A percentile compares a stretch with the other conserved stretches of the same genome.
Conservation (phyloP, 1,284 basidiomycete genomes). For the Malassezia sp. region DNA sequence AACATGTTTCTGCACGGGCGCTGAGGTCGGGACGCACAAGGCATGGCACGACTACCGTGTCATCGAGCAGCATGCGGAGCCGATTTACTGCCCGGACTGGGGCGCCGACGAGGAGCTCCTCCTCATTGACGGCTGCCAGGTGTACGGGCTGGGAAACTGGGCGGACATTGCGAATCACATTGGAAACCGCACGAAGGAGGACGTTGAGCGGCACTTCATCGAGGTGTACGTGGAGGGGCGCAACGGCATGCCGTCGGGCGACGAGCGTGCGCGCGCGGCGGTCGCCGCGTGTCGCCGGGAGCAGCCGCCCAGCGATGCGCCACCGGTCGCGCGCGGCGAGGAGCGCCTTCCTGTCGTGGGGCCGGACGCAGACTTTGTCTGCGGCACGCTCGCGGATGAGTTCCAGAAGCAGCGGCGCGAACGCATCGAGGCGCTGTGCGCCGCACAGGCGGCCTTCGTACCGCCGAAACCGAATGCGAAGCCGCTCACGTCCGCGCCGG, state of each 20-base stretch:
- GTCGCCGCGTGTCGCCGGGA: conserved; percentile 14
- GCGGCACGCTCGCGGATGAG: conserved; percentile 30
- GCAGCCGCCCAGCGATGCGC: conserved; percentile 9
- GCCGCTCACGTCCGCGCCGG: conserved; percentile 79
- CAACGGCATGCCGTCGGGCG: conserved; percentile 30
- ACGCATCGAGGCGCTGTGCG: conserved; percentile 36
- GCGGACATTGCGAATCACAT: conserved; percentile 90
- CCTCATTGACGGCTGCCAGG: conserved; percentile 75
- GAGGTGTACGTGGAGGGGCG: conserved; percentile 59
- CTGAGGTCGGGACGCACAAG: conserved; percentile 75
- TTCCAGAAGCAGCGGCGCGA: conserved; percentile 39
- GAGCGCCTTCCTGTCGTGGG: conserved; percentile 36
- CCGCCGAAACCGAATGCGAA: conserved; percentile 49
- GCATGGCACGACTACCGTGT: conserved; percentile 83
- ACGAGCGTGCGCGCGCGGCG: conserved; percentile 24
- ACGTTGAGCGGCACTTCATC: conserved; percentile 82
- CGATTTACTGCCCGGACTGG: conserved; percentile 90
- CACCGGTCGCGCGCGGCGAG: conserved; percentile 18
- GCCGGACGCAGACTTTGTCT: conserved; percentile 28
- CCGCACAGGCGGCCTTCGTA: conserved; percentile 30
- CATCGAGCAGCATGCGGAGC: conserved; percentile 88
- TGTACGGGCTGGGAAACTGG: conserved; percentile 92
- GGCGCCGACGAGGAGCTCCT: conserved; percentile 96
- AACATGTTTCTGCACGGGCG: conserved; percentile 77
- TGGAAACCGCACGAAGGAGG: conserved; percentile 85